A percentile compares a stretch with the other conserved stretches of the same genome.
These are phyloP conservation scores for Taphrina wiesneri DNA, from an alignment of 1,139 yeast species.

Conservation along the genomic window DNA sequence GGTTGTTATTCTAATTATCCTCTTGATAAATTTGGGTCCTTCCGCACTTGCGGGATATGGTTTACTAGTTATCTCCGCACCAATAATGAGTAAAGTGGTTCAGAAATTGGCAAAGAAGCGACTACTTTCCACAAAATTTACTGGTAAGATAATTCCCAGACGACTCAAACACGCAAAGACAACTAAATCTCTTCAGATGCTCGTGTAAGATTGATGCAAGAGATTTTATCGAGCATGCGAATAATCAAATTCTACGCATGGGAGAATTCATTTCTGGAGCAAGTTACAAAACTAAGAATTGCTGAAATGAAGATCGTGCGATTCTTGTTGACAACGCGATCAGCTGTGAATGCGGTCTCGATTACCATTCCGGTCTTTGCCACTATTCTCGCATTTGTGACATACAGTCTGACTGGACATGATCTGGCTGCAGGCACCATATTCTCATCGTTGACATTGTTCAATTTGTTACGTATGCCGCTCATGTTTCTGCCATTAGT, in stretches of 20 bases:
- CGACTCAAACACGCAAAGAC: too few relatives aligned
- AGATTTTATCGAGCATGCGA: slow-evolving; percentile 63
- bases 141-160: background rate
- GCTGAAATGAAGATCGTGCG: slow-evolving; percentile 50
- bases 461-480: slow-evolving; percentile 71
- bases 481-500: slow-evolving; percentile 67
- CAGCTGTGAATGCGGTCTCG: slow-evolving; percentile 60
- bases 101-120: slow-evolving; percentile 52
- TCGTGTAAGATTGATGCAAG: slow-evolving; percentile 63
- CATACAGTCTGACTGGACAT: slow-evolving; percentile 58
- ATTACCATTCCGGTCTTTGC: slow-evolving; percentile 65
- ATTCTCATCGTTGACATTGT: slow-evolving; percentile 78
- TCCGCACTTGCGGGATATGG: slow-evolving; percentile 68
- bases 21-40: slow-evolving; percentile 70
- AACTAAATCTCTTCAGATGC: slow-evolving; percentile 51
- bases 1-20: slow-evolving; percentile 62
- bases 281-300: slow-evolving; percentile 53
- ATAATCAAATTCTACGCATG: slow-evolving; percentile 73
- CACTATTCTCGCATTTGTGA: slow-evolving; percentile 72
- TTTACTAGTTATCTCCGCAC: slow-evolving; percentile 47
- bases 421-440: slow-evolving; percentile 65
- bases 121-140: slow-evolving; percentile 49
- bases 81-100: slow-evolving; percentile 45
- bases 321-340: slow-evolving; percentile 55
- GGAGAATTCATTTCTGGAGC: slow-evolving; percentile 62